Evolutionary conservation across 306 rosid species (phyloP), one percentile per base, ranked within the genome.

Genomic region (Vigna nakashimae): DNA sequence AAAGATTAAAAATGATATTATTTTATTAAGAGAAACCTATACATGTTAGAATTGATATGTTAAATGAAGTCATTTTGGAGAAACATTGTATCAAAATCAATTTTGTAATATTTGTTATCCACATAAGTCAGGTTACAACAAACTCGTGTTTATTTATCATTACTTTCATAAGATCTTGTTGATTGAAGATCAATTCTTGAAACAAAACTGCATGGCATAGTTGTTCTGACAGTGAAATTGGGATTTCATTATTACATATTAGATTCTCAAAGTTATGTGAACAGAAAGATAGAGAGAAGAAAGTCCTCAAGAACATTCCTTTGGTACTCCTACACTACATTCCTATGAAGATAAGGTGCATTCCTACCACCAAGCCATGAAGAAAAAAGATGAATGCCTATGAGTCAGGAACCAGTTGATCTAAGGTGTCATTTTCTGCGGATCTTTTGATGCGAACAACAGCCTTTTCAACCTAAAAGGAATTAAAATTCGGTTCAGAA

Each of bases 391-490:
- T 6, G 57, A 18, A 50, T 38, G 58, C 67, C 82, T 75, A 83
- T 22, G 64, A 70, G 46, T 38, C 22, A 14, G 46, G 67, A 30
- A 80, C 79, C 77, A 88, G 49, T 24, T 52, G 65, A 43, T 60
- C 72, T 7, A 78, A 9, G 73, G 55, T 75, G 2, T 88, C 94
- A 69, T 60, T 83, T 42, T 75, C 84, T 43, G 89, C 84, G 1
- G 92, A 84, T 53, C 46, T 86, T 80, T 59, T 76, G 77, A 90
- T 70, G 7, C 89, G 85, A 14, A 69, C 67, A 18, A 87, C 73
- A 7, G 92, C 88, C 14, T 83, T 90, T 36, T 38, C 79, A 80
- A 90, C 92, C 95, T 90, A 16, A 79, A 74, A 24, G 45, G 11
- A 66, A 85, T 48, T 11, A 63, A 45, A 62, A 80, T 16, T 40